Base-by-base conservation (phyloP, 768 basidiomycete species). In the Neoboletus magnificus region DNA sequence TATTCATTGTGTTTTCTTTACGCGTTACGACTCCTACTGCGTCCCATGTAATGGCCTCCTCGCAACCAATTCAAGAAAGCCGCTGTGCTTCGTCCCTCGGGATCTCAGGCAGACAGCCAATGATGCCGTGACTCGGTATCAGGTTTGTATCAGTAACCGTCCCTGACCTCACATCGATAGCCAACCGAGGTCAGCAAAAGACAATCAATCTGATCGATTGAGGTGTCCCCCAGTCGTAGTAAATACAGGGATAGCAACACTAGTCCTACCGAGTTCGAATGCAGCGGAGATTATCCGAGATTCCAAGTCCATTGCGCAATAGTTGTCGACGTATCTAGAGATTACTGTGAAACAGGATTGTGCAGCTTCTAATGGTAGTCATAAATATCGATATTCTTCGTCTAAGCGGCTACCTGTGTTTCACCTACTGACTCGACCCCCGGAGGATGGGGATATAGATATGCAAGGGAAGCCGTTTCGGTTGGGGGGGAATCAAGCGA, bases 401-500 rank as follows among this genome's bases (percentile, higher is more conserved):
- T 59, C 56, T 66, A 67, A 18, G 56, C 56, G 22, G 54, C 48
- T 27, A 62, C 56, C 10, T 58, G 63, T 37, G 55, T 56, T 51
- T 60, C 62, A 18, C 50, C 55, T n/a, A 52, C 22, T 16, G 56
- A 54, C 40, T 52, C 55, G 25, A 48, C 25, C 22, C 42, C 47
- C 3, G 49, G 45, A 30, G 47, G 48, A 41, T 56, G 54, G 7
- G 52, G 27, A 16, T 45, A 48, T 3, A 52, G 35, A 44, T 62
- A 60, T 47, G 44, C 32, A 52, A 73, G 59, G n/a, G 52, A 35
- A 9, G 39, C 30, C 12, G 29, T 53, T 18, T 65, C 56, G 0
- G 47, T 54, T 41, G 54, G 56, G 1, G 70, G 71, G 4, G 69
- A 65, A 62, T 62, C 61, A 51, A 64, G 55, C 45, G 66, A 63